phyloP scores from a whole-genome alignment of 2,329 filamentous ascomycete genomes.

The Cylindrodendrum hubeiense region DNA sequence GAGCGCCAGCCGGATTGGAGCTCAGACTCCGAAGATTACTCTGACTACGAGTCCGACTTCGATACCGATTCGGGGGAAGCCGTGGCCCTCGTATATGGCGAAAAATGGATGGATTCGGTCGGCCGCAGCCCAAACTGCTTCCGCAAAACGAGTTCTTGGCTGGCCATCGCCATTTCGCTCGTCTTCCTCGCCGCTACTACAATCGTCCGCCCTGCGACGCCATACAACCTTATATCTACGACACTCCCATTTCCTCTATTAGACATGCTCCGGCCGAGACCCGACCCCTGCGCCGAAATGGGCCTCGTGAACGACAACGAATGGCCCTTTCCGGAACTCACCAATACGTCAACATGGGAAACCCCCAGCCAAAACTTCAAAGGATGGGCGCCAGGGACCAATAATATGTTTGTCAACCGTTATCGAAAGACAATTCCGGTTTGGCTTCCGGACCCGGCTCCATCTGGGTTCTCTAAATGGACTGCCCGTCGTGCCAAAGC shows the following conservation, averaged over 20 bases:
- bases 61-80: conserved; percentile 34
- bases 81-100: conserved; percentile 22
- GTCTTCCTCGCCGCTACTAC: conserved; percentile 36
- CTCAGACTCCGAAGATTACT: conserved; percentile 30
- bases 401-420: conserved; percentile 34
- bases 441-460: conserved; percentile 45
- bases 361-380: conserved; percentile 41
- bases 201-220: conserved; percentile 42
- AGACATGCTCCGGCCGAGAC: conserved; percentile 39
- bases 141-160: conserved; percentile 22
- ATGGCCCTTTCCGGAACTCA: conserved; percentile 48
- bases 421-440: conserved; percentile 43
- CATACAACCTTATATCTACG: conserved; percentile 49
- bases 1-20: conserved; percentile 13
- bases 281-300: conserved; percentile 41
- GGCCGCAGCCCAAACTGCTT: conserved; percentile 8
- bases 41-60: conserved; percentile 28
- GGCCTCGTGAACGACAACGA: conserved; percentile 30
- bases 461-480: conserved; percentile 47
- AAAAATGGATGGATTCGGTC: conserved; percentile 20
- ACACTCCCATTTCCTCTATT: conserved; percentile 48
- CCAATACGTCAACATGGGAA: conserved; percentile 43
- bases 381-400: conserved; percentile 48
- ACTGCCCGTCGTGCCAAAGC: background rate
- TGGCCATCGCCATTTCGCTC: conserved; percentile 4